Evolutionary conservation across 345 rosid genomes (phyloP).

Genomic region (Citrus sinensis): DNA sequence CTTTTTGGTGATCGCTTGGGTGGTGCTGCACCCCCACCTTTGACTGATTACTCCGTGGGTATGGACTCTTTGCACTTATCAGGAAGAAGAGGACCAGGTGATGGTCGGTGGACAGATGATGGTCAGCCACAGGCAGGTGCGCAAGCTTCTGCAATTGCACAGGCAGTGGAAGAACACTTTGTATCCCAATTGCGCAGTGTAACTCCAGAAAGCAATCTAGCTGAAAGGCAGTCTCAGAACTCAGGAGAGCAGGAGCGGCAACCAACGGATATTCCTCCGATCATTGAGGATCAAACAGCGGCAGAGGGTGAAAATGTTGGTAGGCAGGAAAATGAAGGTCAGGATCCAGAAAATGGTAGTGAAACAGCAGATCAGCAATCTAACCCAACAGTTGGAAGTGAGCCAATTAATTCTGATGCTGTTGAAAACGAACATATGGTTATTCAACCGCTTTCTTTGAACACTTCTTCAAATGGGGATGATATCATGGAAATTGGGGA

Average conservation of each 20-base stretch:
- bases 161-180: slow-evolving; percentile 84
- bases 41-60: slow-evolving; percentile 76
- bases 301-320: slow-evolving; percentile 42
- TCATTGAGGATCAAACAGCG: slow-evolving; percentile 42
- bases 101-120: slow-evolving; percentile 93
- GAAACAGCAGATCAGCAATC: slow-evolving; percentile 34
- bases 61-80: slow-evolving; percentile 63
- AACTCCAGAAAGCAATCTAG: slow-evolving; percentile 39
- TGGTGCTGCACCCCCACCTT: slow-evolving; percentile 62
- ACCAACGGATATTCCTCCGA: slow-evolving; percentile 36
- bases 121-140: slow-evolving; percentile 87
- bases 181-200: slow-evolving; percentile 54
- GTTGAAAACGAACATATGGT: slow-evolving; percentile 40
- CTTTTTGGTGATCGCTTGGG: slow-evolving; percentile 72
- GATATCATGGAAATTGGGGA: slow-evolving; percentile 77
- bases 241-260: slow-evolving; percentile 61
- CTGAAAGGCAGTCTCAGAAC: slow-evolving; percentile 61
- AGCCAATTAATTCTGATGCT: slow-evolving; percentile 28
- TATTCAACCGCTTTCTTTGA: slow-evolving; percentile 50
- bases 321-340: slow-evolving; percentile 52
- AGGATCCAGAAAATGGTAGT: slow-evolving; percentile 39
- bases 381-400: slow-evolving; percentile 42
- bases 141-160: slow-evolving; percentile 81
- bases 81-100: slow-evolving; percentile 79
- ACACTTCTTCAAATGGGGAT: slow-evolving; percentile 47